Evolutionary conservation across 768 basidiomycete genomes (phyloP), one percentile per base, ranked within the genome.

Genomic region (Lactarius vividus): DNA sequence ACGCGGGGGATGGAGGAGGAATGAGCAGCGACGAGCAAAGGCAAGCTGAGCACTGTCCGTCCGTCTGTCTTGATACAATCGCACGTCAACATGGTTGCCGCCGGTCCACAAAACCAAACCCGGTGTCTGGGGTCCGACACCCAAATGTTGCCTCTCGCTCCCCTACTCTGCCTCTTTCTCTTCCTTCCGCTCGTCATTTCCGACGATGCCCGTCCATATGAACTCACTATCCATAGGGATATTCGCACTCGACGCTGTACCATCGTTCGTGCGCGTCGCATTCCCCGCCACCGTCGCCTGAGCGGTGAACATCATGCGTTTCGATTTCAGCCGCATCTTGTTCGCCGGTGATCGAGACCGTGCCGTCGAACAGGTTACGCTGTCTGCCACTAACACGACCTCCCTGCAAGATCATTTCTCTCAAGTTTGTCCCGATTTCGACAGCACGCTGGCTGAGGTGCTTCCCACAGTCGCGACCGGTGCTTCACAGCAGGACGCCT

Each of bases 161-260:
- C n/a, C 44, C 44, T 54, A 8, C 26, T 28, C 28, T 6, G 10
- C 49, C 23, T 26, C 23, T 8, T 53, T 28, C 28, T 29, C 54
- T 18, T 55, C 26, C 54, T 55, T 28, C 31, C 31, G 3, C 54
- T 55, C 20, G 54, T 29, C 15, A 33, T 55, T 8, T 28, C 54
- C 16, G 26, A 29, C 53, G 53, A 33, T n/a, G 15, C 15, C 28
- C 26, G 54, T 28, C 28, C 70, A 9, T 67, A 57, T 31, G 73
- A 74, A 58, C 71, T 75, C 10, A 54, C 66, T 37, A 40, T 73
- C 4, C 53, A 72, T 35, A 70, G 71, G 4, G 37, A 67, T 37
- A 37, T 61, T 31, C 31, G 44, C 7, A 53, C 61, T n/a, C 37
- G 66, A n/a, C 28, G 46, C 16, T 75, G 74, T 61, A 42, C 59